Conservation (phyloP, 306 rosid genomes). For the Medicago lupulina region DNA sequence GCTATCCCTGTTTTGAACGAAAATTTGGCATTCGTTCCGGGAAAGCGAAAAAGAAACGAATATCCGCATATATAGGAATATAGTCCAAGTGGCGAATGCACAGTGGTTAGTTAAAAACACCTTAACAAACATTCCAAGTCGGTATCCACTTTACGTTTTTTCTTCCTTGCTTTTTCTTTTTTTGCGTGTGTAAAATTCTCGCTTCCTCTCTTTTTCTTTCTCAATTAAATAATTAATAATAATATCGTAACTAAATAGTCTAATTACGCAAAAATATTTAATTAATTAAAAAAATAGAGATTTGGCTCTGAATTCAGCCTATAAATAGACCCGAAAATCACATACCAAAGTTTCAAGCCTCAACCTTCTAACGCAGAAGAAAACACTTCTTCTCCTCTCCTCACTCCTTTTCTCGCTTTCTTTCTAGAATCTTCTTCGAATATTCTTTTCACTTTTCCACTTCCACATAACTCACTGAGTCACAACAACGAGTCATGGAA, state of each 20-base stretch:
- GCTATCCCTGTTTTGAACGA: neutral
- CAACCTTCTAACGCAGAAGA: slow-evolving; percentile 24
- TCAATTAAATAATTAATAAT: neutral
- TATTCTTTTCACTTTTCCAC: neutral
- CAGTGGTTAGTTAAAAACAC: neutral
- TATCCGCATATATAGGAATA: slow-evolving; percentile 40
- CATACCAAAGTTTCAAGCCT: slow-evolving; percentile 55
- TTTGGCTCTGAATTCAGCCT: slow-evolving; percentile 18
- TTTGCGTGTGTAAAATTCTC: too few relatives aligned
- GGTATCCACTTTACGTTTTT: slow-evolving; percentile 3
- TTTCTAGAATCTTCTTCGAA: slow-evolving; percentile 41
- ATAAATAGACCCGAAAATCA: slow-evolving; percentile 48
- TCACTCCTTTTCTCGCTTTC: neutral
- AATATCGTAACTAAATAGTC: too few relatives aligned
- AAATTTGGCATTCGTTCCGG: neutral
- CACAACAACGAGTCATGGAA: slow-evolving; percentile 44
- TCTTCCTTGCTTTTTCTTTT: neutral
- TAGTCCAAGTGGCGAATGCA: neutral
- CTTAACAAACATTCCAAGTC: slow-evolving; percentile 34
- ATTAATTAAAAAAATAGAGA: neutral
- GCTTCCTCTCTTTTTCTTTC: neutral
- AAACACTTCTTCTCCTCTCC: neutral
- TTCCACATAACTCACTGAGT: slow-evolving; percentile 33
- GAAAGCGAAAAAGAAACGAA: slow-evolving; percentile 41
- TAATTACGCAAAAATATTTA: neutral